These are phyloP conservation scores for Trichoderma orchidacearum DNA, from an alignment of 495 filamentous ascomycete genomes.

Conservation along the genomic window DNA sequence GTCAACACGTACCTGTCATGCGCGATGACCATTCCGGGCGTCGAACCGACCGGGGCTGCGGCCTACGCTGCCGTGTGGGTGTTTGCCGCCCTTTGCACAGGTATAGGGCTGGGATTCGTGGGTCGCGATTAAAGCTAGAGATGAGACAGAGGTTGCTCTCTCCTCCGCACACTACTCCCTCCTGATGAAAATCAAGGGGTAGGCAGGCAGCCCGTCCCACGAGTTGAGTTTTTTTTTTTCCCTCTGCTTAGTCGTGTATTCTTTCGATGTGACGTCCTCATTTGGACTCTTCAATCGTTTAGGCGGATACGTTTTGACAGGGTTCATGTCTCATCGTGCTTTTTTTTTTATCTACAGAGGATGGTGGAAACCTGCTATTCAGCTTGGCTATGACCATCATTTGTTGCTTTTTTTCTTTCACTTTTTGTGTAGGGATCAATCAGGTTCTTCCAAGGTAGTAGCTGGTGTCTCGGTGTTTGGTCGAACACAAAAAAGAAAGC, in stretches of 20 bases:
- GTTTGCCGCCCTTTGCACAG: slow-evolving; percentile 41
- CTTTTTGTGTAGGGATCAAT: neutral
- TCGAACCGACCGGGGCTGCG: slow-evolving; percentile 50
- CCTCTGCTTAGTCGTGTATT: too few species aligned
- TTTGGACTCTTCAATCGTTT: neutral
- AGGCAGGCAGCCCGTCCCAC: too few species aligned
- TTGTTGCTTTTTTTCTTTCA: neutral
- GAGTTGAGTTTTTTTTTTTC: too few species aligned
- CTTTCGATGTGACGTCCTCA: too few species aligned
- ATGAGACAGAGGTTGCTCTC: too few species aligned
- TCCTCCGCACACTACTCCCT: too few species aligned
- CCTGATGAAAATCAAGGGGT: too few species aligned
- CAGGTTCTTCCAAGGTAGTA: neutral
- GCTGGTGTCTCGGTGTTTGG: neutral
- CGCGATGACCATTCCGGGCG: slow-evolving; percentile 46
- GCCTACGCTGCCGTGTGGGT: slow-evolving; percentile 64
- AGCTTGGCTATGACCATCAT: neutral
- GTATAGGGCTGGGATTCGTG: slow-evolving; percentile 34
- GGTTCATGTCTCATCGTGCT: neutral
- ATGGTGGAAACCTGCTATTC: neutral
- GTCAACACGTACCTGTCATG: slow-evolving; percentile 54
- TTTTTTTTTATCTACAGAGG: neutral
- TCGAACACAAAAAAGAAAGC: neutral
- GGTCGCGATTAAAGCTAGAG: slow-evolving; percentile 3
- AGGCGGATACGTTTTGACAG: neutral